phyloP scores from a whole-genome alignment of 192 early-diverging fungal species.

The Lobosporangium transversale region DNA sequence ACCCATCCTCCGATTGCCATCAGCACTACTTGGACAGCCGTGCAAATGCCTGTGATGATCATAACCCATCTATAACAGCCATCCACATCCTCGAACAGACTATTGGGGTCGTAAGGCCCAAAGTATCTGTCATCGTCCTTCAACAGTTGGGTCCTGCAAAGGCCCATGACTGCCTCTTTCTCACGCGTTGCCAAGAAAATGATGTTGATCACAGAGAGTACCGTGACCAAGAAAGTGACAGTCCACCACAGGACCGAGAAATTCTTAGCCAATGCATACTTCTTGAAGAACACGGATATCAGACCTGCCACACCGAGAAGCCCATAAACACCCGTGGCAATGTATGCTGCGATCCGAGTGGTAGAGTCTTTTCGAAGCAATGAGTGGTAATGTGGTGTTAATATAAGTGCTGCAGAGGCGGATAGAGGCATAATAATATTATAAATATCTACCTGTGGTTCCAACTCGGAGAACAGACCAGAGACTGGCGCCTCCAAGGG shows the following conservation, averaged over 20 bases:
- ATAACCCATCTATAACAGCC: slow-evolving; percentile 12
- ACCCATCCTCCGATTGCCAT: slow-evolving; percentile 40
- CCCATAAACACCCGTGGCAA: slow-evolving; percentile 19
- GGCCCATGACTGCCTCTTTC: slow-evolving; percentile 12
- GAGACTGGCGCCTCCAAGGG: slow-evolving; percentile 23
- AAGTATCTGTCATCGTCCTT: neutral
- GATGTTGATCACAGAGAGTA: slow-evolving; percentile 13
- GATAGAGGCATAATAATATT: neutral
- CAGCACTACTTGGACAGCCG: slow-evolving; percentile 15
- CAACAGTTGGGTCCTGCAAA: slow-evolving; percentile 13
- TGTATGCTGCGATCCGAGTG: slow-evolving; percentile 15
- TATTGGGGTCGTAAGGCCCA: neutral
- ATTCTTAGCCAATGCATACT: slow-evolving; percentile 49
- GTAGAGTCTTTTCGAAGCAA: slow-evolving; percentile 9
- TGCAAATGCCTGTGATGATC: slow-evolving; percentile 8
- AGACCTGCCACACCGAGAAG: slow-evolving; percentile 39
- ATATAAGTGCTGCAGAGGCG: neutral
- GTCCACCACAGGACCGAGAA: slow-evolving; percentile 53
- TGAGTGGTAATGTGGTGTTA: neutral
- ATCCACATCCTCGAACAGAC: slow-evolving; percentile 15
- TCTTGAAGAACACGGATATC: slow-evolving; percentile 32
- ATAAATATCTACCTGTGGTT: slow-evolving; percentile 10
- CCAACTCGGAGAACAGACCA: slow-evolving; percentile 17
- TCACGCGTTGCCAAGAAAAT: slow-evolving; percentile 32
- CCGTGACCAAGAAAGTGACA: slow-evolving; percentile 25